Evolutionary conservation across 805 yeast genomes (phyloP).

Genomic region (Zygoascus ofunaensis): DNA sequence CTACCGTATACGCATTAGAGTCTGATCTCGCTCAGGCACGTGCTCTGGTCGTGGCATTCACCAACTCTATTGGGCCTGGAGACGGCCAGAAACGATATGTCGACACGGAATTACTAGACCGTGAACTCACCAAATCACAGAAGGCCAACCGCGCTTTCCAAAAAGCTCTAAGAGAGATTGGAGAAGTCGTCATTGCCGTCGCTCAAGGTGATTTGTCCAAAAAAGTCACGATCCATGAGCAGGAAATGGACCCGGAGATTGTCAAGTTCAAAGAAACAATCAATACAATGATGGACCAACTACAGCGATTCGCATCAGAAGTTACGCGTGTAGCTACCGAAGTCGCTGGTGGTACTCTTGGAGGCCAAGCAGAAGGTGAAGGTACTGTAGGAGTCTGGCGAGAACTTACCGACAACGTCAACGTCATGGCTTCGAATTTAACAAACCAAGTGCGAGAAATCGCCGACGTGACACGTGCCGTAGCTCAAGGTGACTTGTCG

Average conservation of each 20-base stretch:
- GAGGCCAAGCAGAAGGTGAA: constrained; percentile 78
- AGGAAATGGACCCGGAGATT: constrained; percentile 71
- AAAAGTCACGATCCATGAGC: constrained; percentile 64
- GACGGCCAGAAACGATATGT: constrained; percentile 21
- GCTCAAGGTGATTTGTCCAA: constrained; percentile 83
- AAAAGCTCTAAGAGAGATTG: constrained; percentile 67
- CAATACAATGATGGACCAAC: constrained; percentile 82
- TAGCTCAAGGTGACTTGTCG: constrained; percentile 76
- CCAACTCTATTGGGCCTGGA: constrained; percentile 23
- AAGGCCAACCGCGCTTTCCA: constrained; percentile 58
- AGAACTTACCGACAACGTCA: constrained; percentile 75
- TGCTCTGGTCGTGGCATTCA: constrained; percentile 26
- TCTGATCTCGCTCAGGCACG: constrained; percentile 27
- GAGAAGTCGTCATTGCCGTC: constrained; percentile 78
- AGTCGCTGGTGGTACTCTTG: constrained; percentile 82
- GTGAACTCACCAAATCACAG: constrained; percentile 34
- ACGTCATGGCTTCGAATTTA: constrained; percentile 81
- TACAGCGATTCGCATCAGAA: constrained; percentile 71
- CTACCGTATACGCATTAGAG: constrained; percentile 27
- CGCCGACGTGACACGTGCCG: constrained; percentile 84
- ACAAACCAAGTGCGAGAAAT: constrained; percentile 86
- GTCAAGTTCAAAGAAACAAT: constrained; percentile 71
- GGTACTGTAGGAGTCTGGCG: constrained; percentile 89
- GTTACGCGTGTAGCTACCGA: constrained; percentile 82
- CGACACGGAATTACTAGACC: constrained; percentile 25